Percentiles rank a stretch among this genome's conserved stretches.
Conservation (phyloP, 148 eudicot genomes). For the Agrostemma githago region DNA sequence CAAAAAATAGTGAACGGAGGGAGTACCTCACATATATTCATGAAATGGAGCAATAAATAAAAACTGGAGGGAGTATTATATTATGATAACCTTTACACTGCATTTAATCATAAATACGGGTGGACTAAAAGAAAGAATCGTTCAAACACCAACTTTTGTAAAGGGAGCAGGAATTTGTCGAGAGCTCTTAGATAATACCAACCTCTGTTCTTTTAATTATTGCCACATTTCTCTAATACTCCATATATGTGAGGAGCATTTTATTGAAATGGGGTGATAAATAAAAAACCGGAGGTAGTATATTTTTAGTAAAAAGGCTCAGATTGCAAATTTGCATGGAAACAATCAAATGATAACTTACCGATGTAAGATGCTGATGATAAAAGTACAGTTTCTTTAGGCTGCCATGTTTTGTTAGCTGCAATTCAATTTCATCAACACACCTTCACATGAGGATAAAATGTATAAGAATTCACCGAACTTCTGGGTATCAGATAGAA, state of each 20-base stretch:
- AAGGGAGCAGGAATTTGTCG: background rate
- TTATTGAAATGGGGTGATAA: too few relatives aligned
- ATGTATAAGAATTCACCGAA: background rate
- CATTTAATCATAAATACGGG: background rate
- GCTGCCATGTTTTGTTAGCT: constrained; percentile 91
- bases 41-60: too few relatives aligned
- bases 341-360: constrained; percentile 36
- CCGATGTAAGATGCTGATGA: constrained; percentile 97
- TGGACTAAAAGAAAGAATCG: constrained; percentile 1
- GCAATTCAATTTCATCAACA: constrained; percentile 94
- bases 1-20: too few relatives aligned
- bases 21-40: too few relatives aligned
- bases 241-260: too few relatives aligned
- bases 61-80: too few relatives aligned
- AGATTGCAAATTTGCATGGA: constrained; percentile 12
- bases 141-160: background rate
- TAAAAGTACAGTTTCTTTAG: constrained; percentile 93
- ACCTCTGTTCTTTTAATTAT: too few relatives aligned
- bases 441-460: constrained; percentile 52
- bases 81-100: background rate
- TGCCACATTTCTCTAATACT: too few relatives aligned
- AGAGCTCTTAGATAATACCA: background rate
- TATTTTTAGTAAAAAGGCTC: constrained; percentile 2
- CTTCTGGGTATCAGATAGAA: background rate
- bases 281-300: too few relatives aligned